Evolutionary conservation across 1,139 yeast genomes (phyloP), one percentile per base, ranked within the genome.

Genomic region (Kodamaea anthophila): DNA sequence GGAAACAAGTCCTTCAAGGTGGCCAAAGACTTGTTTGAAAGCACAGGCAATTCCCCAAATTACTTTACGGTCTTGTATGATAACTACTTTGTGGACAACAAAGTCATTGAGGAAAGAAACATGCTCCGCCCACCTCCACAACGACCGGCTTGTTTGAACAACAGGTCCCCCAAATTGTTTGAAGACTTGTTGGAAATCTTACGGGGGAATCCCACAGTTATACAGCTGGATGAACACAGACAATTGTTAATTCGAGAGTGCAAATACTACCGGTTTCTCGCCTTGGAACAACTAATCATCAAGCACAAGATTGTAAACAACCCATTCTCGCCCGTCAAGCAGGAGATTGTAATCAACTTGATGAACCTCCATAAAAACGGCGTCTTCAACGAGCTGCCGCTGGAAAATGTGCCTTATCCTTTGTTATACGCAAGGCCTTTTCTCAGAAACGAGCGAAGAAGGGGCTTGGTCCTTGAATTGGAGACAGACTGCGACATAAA

Each of bases 41-140:
- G 62, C 5, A 65, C 73, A 3, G 95, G 95, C 0, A 85, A 87
- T 49, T 50, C 56, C 28, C 94, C 93, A 5, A 87, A 87, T 52
- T 85, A 68, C 51, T 83, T 87, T 54, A 71, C 84, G 9, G 58
- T 85, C 13, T 70, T 80, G 5, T 67, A 66, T 41, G 71, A 73
- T 28, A 54, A 74, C 5, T 61, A 75, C 37, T 31, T 44, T 21
- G 54, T 58, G 9, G 77, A 76, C 12, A 52, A 60, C 25, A 41
- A 53, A 6, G 37, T 64, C 3, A 61, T 69, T 28, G 56, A 62
- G 28, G 35, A 49, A 10, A 60, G 58, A 29, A 58, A 63, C 21
- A 54, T 78, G 37, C 51, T 82, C 8, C 60, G 95, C 21, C 96
- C 96, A 1, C 94, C 94, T 5, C 84, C 93, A 5, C 67, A 77